Evolutionary conservation across 768 basidiomycete species (phyloP), one percentile per base, ranked within the genome.

Genomic region (Sarcodon aspratus): DNA sequence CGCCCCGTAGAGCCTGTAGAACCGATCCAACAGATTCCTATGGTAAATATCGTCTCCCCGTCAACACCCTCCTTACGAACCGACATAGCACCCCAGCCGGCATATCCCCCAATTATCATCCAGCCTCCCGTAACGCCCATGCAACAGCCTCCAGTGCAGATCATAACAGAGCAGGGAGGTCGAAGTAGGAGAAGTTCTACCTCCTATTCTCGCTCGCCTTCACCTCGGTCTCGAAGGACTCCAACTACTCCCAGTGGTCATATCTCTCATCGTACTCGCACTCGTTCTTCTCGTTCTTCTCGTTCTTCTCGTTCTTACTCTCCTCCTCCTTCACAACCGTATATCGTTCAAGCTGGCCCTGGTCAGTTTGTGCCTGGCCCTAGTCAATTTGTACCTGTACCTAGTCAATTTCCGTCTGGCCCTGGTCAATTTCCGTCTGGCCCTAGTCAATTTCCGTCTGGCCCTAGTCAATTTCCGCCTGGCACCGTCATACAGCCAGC

Each of bases 201-300:
- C n/a, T 59, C 58, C 46, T 58, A 55, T 33, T 60, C 64, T 4
- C 56, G 54, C 13, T 59, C 59, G 10, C 35, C 34, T 27, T 56
- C 57, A 36, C 45, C 33, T 33, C 17, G 36, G 15, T 35, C 51
- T n/a, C 17, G 38, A 9, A n/a, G 32, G 48, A 27, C 21, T 27
- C 21, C 21, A 27, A 27, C 21, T 27, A 27, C 21, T 5, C 21
- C 21, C 21, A 27, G 21, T 27, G 21, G 21, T 27, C 21, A 27
- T 27, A 5, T 27, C 21, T 27, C 21, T 27, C 21, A 27, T 27
- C 21, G 21, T 27, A 27, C 21, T 27, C 21, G 3, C 3, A 27
- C 21, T 3, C 15, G 40, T 32, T 34, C 50, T 34, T 35, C n/a
- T 34, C 50, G 51, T 47, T 53, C 50, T 32, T 33, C 17, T 48